These are phyloP conservation scores for Eutrema salsugineum DNA, from an alignment of 441 rosid species.

Conservation along the genomic window DNA sequence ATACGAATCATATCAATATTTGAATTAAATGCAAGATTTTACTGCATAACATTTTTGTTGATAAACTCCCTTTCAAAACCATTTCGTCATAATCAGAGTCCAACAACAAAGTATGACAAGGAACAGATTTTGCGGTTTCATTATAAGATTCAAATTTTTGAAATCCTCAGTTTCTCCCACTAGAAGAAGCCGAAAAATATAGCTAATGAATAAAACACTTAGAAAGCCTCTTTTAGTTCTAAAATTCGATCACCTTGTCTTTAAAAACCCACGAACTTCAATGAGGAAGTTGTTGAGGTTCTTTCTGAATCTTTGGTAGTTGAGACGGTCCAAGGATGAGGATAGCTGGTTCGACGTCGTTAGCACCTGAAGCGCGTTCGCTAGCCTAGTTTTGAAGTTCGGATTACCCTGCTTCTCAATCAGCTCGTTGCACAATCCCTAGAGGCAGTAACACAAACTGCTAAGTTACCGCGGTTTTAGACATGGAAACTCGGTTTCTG, in stretches of 20 bases:
- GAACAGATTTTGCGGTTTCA: too few relatives aligned
- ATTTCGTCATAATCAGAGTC: too few relatives aligned
- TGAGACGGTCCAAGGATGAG: slow-evolving; percentile 71
- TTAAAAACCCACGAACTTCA: slow-evolving; percentile 89
- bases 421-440: slow-evolving; percentile 78
- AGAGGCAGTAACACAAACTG: neutral
- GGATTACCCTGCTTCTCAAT: slow-evolving; percentile 72
- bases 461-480: neutral
- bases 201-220: neutral
- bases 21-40: too few relatives aligned
- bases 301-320: slow-evolving; percentile 91
- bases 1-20: too few relatives aligned
- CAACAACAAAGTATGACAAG: too few relatives aligned
- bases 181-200: too few relatives aligned
- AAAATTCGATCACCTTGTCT: slow-evolving; percentile 46
- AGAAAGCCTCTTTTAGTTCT: neutral
- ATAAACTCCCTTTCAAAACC: too few relatives aligned
- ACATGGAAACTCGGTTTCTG: neutral
- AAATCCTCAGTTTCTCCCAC: too few relatives aligned
- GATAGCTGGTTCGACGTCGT: slow-evolving; percentile 87
- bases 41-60: too few relatives aligned
- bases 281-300: slow-evolving; percentile 72
- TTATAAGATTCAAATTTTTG: too few relatives aligned
- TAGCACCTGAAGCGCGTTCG: slow-evolving; percentile 71
- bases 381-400: slow-evolving; percentile 56